Evolutionary conservation across 306 rosid species (phyloP).

Genomic region (Inga oerstediana): DNA sequence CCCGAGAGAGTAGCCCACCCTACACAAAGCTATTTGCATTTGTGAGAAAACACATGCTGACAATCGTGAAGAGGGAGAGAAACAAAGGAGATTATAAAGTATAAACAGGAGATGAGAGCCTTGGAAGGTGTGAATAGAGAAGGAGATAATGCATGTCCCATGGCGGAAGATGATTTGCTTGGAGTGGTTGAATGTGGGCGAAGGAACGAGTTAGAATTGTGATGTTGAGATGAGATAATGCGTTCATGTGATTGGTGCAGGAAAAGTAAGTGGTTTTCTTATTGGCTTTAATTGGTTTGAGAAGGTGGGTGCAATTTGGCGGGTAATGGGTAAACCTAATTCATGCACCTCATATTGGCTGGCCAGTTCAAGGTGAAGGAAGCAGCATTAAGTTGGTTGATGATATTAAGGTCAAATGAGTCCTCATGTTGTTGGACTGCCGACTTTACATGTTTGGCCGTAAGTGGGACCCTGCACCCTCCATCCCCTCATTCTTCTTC

Average conservation of each 20-base stretch:
- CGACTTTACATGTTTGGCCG: conserved; percentile 31
- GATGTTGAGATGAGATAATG: background rate
- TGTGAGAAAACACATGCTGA: background rate
- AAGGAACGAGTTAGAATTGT: background rate
- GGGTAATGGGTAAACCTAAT: background rate
- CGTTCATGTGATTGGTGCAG: background rate
- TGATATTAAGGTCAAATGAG: background rate
- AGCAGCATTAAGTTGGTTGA: too few relatives aligned
- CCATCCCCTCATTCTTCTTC: background rate
- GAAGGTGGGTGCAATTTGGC: conserved; percentile 1
- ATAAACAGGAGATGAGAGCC: background rate
- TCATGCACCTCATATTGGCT: background rate
- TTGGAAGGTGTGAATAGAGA: background rate
- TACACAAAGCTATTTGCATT: background rate
- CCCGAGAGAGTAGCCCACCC: background rate
- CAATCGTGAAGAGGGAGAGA: background rate
- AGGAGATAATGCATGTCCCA: background rate
- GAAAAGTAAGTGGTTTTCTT: background rate
- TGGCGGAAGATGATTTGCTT: background rate
- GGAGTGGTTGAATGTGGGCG: background rate
- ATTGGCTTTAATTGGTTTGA: background rate
- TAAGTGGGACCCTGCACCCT: conserved; percentile 6
- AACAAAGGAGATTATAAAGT: background rate
- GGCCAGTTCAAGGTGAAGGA: background rate
- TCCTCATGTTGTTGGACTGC: conserved; percentile 18